Percentiles rank a stretch among this genome's conserved stretches.
These are phyloP conservation scores for Clarireedia monteithiana DNA, from an alignment of 2,329 filamentous ascomycete genomes.

Conservation along the genomic window DNA sequence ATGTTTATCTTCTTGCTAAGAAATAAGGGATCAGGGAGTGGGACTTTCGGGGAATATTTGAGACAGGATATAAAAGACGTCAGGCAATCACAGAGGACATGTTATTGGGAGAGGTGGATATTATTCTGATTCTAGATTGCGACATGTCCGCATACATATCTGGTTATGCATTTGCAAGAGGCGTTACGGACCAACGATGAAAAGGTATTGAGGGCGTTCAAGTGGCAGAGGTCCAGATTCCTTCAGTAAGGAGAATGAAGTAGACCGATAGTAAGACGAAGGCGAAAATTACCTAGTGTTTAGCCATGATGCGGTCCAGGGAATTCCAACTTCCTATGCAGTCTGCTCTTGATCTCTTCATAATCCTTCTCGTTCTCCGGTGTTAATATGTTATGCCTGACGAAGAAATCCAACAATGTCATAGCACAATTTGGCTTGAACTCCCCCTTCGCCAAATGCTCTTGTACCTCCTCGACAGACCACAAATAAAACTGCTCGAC, in stretches of 20 bases:
- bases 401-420: conserved; percentile 81
- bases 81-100: too few species aligned
- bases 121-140: background rate
- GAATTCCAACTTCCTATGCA: conserved; percentile 77
- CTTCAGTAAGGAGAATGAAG: background rate
- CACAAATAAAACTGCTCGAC: conserved; percentile 78
- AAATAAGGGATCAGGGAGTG: conserved; percentile 46
- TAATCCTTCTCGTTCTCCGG: conserved; percentile 71
- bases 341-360: conserved; percentile 63
- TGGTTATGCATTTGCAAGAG: conserved; percentile 16
- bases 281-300: background rate
- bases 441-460: conserved; percentile 59
- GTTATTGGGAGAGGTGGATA: background rate
- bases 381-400: conserved; percentile 75
- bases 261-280: too few species aligned
- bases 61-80: too few species aligned
- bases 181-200: conserved; percentile 23
- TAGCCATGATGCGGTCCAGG: conserved; percentile 50
- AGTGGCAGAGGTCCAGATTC: conserved; percentile 2
- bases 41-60: background rate
- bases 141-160: conserved; percentile 12
- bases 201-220: conserved; percentile 13
- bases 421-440: conserved; percentile 93
- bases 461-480: conserved; percentile 67
- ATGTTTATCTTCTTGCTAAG: conserved; percentile 90